These are phyloP conservation scores for Adiantum capillusveneris DNA, from an alignment of 75 land plant genomes.

Conservation along the genomic window DNA sequence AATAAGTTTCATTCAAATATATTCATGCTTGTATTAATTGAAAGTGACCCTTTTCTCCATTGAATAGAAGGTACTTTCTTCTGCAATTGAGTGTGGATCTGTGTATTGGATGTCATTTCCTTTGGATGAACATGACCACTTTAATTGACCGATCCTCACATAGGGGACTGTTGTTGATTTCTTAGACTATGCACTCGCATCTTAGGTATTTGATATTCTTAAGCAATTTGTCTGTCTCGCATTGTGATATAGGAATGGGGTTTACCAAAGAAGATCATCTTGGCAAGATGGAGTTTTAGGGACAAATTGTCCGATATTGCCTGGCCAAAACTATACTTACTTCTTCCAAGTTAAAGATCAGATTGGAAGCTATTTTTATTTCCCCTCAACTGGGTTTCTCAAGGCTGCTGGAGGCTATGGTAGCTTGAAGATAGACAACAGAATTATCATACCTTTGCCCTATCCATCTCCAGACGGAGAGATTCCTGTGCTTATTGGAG, in stretches of 20 bases:
- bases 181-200: no score
- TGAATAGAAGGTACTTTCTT: no score
- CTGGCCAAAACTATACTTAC: constrained; percentile 66
- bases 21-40: no score
- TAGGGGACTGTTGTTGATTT: no score
- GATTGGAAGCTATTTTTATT: constrained; percentile 80
- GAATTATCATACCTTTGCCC: constrained; percentile 62
- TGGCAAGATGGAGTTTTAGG: constrained; percentile 92
- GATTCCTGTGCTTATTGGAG: constrained; percentile 56
- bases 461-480: constrained; percentile 70
- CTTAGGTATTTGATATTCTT: no score
- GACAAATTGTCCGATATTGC: constrained; percentile 85
- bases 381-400: constrained; percentile 53
- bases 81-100: no score
- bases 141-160: no score
- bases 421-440: constrained; percentile 45
- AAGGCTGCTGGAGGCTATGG: constrained; percentile 86
- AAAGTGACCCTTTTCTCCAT: no score
- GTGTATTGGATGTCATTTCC: no score
- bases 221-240: no score
- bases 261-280: constrained; percentile 67
- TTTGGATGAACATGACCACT: no score
- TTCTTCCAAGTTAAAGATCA: constrained; percentile 80
- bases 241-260: constrained; percentile 77
- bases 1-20: no score